These are phyloP conservation scores for Jamesozyma hellenica DNA, from an alignment of 805 yeast species.

Conservation along the genomic window DNA sequence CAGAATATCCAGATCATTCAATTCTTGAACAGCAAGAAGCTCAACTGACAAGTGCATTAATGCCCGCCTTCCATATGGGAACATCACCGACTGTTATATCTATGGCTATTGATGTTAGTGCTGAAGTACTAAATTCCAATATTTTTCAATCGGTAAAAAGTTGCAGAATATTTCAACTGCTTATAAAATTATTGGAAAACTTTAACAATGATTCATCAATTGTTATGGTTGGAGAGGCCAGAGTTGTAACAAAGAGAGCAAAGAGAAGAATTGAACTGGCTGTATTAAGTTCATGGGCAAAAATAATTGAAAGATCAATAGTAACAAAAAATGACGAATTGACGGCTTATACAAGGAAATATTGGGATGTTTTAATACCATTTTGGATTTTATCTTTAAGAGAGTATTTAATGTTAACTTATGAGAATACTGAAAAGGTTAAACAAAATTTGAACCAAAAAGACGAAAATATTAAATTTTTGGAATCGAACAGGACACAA, in stretches of 20 bases:
- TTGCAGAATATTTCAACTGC: constrained; percentile 49
- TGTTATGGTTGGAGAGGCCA: constrained; percentile 48
- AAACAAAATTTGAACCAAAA: constrained; percentile 7
- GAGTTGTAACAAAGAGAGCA: constrained; percentile 35
- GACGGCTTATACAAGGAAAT: constrained; percentile 41
- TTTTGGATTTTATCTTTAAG: constrained; percentile 70
- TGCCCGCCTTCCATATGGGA: constrained; percentile 72
- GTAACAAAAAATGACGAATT: constrained; percentile 32
- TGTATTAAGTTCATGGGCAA: constrained; percentile 66
- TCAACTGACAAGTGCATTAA: constrained; percentile 78
- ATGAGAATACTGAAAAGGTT: constrained; percentile 28
- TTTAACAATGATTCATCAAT: constrained; percentile 21
- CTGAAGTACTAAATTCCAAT: constrained; percentile 60
- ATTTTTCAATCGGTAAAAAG: constrained; percentile 41
- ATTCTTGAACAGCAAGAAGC: constrained; percentile 90
- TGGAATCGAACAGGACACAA: constrained; percentile 7
- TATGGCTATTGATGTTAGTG: constrained; percentile 66
- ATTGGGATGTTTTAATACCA: constrained; percentile 53
- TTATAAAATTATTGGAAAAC: constrained; percentile 59
- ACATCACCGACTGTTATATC: constrained; percentile 67
- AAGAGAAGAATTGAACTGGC: constrained; percentile 49
- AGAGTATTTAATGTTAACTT: constrained; percentile 62
- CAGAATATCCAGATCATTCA: constrained; percentile 59
- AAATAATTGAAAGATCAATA: constrained; percentile 33
- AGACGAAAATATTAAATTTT: neutral